Conservation (phyloP, 1,284 basidiomycete species). For the Mixia osmundae region DNA sequence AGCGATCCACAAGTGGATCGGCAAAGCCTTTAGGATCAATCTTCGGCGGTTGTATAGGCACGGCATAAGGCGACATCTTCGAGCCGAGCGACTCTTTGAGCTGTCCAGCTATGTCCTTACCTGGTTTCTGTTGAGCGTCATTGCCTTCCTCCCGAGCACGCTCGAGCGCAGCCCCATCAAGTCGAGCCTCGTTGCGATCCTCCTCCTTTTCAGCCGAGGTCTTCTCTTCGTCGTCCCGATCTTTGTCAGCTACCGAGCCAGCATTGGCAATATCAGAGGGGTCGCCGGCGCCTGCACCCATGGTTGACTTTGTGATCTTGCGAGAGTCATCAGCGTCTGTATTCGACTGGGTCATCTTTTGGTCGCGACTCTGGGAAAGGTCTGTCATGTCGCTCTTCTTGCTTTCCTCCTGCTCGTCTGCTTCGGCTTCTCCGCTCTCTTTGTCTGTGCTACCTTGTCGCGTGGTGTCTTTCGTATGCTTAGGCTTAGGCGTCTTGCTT, state of each 20-base stretch:
- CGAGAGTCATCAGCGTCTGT: not conserved
- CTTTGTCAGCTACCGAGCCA: not conserved
- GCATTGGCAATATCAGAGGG: too few species aligned
- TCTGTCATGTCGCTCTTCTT: slow-evolving; percentile 1
- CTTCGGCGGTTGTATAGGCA: slow-evolving; percentile 41
- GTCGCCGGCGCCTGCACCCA: too few species aligned
- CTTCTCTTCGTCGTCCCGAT: not conserved
- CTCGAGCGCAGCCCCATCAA: too few species aligned
- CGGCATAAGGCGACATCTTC: slow-evolving; percentile 29
- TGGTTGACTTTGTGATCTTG: too few species aligned
- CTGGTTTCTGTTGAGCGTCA: too few species aligned
- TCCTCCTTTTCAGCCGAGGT: not conserved
- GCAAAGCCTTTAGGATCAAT: slow-evolving; percentile 57
- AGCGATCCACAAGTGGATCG: slow-evolving; percentile 59
- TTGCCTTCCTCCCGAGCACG: too few species aligned
- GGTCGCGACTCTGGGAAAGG: not conserved
- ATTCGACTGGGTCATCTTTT: not conserved
- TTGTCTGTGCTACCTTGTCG: not conserved
- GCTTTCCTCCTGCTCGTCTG: slow-evolving; percentile 2
- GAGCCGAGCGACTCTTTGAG: too few species aligned
- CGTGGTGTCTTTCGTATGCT: too few species aligned
- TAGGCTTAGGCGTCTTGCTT: too few species aligned
- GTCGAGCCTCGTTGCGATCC: too few species aligned
- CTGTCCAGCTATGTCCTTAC: too few species aligned
- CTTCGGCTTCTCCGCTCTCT: slow-evolving; percentile 5